Percentiles rank a stretch among this genome's conserved stretches.
These are phyloP conservation scores for Capsicum chinense DNA, from an alignment of 257 asterid species.

Conservation along the genomic window DNA sequence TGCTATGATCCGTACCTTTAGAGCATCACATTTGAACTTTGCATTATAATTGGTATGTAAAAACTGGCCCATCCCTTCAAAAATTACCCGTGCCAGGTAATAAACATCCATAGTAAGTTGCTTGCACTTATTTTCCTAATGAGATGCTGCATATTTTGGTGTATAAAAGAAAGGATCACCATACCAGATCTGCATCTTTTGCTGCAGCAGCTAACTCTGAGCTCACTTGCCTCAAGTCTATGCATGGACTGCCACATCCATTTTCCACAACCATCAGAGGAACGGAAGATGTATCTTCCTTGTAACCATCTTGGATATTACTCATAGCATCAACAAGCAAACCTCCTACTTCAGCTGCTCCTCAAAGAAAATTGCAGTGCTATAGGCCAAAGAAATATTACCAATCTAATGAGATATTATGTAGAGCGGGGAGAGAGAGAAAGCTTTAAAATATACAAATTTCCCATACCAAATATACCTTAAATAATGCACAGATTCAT, in stretches of 20 bases:
- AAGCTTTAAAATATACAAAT: neutral
- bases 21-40: conserved; percentile 84
- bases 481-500: neutral
- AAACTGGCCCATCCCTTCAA: conserved; percentile 97
- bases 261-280: conserved; percentile 96
- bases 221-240: conserved; percentile 95
- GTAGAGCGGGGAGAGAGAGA: neutral
- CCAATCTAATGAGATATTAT: neutral
- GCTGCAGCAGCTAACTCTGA: conserved; percentile 97
- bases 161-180: conserved; percentile 8
- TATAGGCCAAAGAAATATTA: conserved; percentile 37
- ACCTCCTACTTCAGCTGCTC: conserved; percentile 99
- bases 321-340: conserved; percentile 98
- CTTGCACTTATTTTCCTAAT: neutral
- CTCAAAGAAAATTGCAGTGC: conserved; percentile 92
- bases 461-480: neutral
- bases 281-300: conserved; percentile 58
- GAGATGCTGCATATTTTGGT: neutral
- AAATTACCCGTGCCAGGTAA: conserved; percentile 55
- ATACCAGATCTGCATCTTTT: conserved; percentile 93
- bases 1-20: conserved; percentile 57
- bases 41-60: conserved; percentile 91
- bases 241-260: conserved; percentile 99
- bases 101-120: neutral
- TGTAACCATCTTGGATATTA: conserved; percentile 66